Evolutionary conservation across 1,284 basidiomycete species (phyloP).

Genomic region (Fomitiporia mediterranea): DNA sequence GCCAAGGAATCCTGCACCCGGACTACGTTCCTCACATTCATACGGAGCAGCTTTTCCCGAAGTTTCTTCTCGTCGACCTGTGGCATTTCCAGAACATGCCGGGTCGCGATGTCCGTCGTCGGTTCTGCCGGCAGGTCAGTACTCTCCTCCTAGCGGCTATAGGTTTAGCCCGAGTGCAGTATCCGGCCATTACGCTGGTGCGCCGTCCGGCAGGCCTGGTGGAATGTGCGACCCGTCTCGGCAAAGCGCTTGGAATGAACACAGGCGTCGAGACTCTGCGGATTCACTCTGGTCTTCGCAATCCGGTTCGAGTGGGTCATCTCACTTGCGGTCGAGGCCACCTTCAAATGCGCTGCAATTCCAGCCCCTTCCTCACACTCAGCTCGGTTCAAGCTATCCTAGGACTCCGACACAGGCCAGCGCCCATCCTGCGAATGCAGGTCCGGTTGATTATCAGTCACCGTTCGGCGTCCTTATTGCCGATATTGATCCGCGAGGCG

Average conservation of each 20-base stretch:
- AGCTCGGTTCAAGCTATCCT: background rate
- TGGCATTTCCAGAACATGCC: background rate
- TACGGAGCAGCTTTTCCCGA: background rate
- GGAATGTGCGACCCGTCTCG: background rate
- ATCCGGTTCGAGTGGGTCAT: conserved; percentile 16
- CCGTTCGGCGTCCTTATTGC: conserved; percentile 16
- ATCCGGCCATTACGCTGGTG: background rate
- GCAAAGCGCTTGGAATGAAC: conserved; percentile 3
- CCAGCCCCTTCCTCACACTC: conserved; percentile 19
- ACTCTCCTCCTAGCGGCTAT: background rate
- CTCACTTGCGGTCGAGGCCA: background rate
- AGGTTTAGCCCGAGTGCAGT: background rate
- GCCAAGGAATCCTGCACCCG: background rate
- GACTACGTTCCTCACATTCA: conserved; percentile 1
- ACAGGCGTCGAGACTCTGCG: conserved; percentile 16
- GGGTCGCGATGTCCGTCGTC: background rate
- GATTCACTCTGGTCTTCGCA: conserved; percentile 18
- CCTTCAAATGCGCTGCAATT: conserved; percentile 18
- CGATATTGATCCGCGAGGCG: conserved; percentile 2
- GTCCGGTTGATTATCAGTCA: conserved; percentile 12
- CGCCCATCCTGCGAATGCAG: background rate
- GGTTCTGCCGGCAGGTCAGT: background rate
- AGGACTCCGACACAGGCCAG: background rate
- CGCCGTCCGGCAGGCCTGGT: background rate
- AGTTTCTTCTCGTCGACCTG: background rate